These are phyloP conservation scores for Fraxinus dipetala DNA, from an alignment of 305 asterid species.

Conservation along the genomic window DNA sequence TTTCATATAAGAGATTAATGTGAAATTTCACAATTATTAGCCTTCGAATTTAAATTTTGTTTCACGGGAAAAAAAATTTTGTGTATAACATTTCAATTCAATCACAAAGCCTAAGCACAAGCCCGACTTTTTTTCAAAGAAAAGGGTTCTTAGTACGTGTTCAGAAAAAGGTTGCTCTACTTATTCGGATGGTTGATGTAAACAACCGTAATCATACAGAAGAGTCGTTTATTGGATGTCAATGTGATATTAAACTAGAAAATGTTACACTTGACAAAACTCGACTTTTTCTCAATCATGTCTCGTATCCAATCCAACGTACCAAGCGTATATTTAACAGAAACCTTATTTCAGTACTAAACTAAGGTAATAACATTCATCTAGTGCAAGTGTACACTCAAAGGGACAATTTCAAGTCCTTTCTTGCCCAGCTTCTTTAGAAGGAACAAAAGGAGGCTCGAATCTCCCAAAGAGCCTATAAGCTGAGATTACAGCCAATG, in stretches of 20 bases:
- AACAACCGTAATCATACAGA: too few relatives aligned
- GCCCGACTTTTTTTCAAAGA: not conserved
- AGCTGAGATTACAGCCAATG: constrained; percentile 70
- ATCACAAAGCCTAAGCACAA: not conserved
- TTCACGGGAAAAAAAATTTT: not conserved
- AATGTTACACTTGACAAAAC: not conserved
- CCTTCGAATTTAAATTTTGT: not conserved
- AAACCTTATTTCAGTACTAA: not conserved
- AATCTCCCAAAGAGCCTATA: constrained; percentile 61
- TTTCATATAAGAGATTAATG: not conserved
- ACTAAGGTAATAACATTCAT: not conserved
- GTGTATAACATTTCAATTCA: not conserved
- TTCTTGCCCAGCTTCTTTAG: constrained; percentile 41
- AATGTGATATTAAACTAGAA: not conserved
- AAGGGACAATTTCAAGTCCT: constrained; percentile 17
- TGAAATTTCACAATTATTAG: too few relatives aligned
- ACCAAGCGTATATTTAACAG: too few relatives aligned
- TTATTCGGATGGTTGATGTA: not conserved
- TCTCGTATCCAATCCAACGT: not conserved
- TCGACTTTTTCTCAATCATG: not conserved
- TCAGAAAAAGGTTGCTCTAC: too few relatives aligned
- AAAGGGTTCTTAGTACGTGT: not conserved
- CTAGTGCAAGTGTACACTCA: not conserved
- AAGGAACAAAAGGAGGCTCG: constrained; percentile 54
- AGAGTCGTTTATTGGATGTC: not conserved